Conservation (phyloP, 2,329 filamentous ascomycete species). For the Colletotrichum simmondsii region DNA sequence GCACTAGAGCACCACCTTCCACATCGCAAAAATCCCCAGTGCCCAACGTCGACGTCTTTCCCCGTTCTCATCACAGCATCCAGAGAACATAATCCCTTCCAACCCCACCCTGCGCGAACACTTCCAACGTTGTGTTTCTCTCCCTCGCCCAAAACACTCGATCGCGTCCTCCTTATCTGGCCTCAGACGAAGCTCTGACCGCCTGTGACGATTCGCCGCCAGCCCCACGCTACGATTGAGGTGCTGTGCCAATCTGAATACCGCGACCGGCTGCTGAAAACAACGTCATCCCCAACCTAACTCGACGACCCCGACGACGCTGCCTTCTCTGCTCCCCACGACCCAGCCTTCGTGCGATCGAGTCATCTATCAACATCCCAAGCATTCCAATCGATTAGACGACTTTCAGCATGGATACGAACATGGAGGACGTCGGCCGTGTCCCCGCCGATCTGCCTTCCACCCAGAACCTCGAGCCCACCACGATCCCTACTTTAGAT, state of each 20-base stretch:
- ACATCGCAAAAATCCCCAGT: slow-evolving; percentile 31
- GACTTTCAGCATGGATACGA: slow-evolving; percentile 81
- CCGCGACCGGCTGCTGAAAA: slow-evolving; percentile 33
- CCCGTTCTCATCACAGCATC: slow-evolving; percentile 20
- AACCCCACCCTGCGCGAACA: slow-evolving; percentile 23
- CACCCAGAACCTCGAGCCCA: slow-evolving; percentile 76
- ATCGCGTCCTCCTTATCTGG: slow-evolving; percentile 16
- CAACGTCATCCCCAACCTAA: slow-evolving; percentile 28
- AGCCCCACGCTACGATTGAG: slow-evolving; percentile 33
- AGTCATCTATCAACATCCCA: slow-evolving; percentile 1
- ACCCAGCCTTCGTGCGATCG: slow-evolving; percentile 34
- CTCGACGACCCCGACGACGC: slow-evolving; percentile 22
- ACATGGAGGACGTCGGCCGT: slow-evolving; percentile 98
- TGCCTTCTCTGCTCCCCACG: slow-evolving; percentile 22
- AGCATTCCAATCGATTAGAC: slow-evolving; percentile 19
- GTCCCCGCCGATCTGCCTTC: slow-evolving; percentile 83
- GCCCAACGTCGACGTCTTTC: slow-evolving; percentile 23
- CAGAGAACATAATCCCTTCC: slow-evolving; percentile 25
- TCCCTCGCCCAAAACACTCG: slow-evolving; percentile 15
- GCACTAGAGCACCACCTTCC: slow-evolving; percentile 23
- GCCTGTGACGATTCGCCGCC: slow-evolving; percentile 32
- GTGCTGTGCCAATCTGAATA: slow-evolving; percentile 33
- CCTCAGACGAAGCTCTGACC: slow-evolving; percentile 35
- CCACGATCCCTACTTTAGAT: slow-evolving; percentile 91
- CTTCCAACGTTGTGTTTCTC: neutral